These are phyloP conservation scores for Syncephalis plumigaleata DNA, from an alignment of 371 early-diverging fungal species.

Conservation along the genomic window DNA sequence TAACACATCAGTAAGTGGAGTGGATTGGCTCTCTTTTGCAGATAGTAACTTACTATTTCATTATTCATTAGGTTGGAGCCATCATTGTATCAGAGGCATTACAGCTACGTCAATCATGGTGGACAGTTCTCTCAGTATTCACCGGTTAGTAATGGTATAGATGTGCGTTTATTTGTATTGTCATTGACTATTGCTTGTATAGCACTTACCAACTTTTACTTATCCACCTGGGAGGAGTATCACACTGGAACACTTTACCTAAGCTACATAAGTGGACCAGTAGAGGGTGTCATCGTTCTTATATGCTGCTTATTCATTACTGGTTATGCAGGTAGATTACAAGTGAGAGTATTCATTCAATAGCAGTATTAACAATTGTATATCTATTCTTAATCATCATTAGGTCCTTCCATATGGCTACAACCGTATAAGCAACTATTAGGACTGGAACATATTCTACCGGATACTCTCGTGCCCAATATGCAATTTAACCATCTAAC, in stretches of 20 bases:
- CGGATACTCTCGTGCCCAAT: conserved; percentile 2
- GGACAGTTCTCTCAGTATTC: conserved; percentile 26
- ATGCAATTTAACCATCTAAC: conserved; percentile 22
- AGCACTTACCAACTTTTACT: conserved; percentile 72
- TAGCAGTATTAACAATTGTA: too few relatives aligned
- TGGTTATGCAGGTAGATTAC: conserved; percentile 41
- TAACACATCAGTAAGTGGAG: conserved; percentile 39
- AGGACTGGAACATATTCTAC: conserved; percentile 7
- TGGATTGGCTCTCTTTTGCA: not conserved
- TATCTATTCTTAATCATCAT: too few relatives aligned
- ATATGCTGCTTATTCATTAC: conserved; percentile 40
- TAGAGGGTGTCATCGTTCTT: conserved; percentile 82
- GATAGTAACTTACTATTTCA: conserved; percentile 4
- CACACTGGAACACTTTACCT: conserved; percentile 83
- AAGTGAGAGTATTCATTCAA: too few relatives aligned
- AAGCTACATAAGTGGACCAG: conserved; percentile 87
- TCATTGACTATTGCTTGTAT: conserved; percentile 10
- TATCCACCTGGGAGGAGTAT: conserved; percentile 92
- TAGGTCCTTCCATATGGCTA: too few relatives aligned
- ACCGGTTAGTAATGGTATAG: conserved; percentile 11
- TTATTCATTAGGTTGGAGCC: conserved; percentile 21
- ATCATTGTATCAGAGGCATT: conserved; percentile 42
- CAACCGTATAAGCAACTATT: not conserved
- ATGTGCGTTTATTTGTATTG: not conserved
- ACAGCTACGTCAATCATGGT: conserved; percentile 62